Conservation (phyloP, 1,139 yeast genomes). For the Debaryomycetaceae sp. region DNA sequence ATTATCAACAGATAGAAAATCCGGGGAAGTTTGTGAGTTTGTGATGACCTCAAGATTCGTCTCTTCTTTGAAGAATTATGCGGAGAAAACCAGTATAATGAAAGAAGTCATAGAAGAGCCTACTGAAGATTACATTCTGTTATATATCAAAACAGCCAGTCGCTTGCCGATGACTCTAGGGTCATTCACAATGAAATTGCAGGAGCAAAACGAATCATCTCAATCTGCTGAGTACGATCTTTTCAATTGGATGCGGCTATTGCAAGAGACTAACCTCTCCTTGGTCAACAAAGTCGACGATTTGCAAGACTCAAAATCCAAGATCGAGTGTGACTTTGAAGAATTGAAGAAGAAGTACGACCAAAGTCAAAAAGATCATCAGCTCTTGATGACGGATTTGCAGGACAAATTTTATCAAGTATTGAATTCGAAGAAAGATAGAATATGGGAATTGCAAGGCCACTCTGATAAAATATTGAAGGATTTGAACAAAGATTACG, state of each 20-base stretch:
- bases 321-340: conserved; percentile 11
- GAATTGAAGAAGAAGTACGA: conserved; percentile 15
- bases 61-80: conserved; percentile 12
- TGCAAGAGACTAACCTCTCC: conserved; percentile 14
- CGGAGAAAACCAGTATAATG: conserved; percentile 6
- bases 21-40: neutral
- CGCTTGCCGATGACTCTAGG: conserved; percentile 25
- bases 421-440: conserved; percentile 34
- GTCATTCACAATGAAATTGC: conserved; percentile 14
- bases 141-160: conserved; percentile 21
- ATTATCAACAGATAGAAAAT: conserved; percentile 3
- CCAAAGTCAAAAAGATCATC: conserved; percentile 21
- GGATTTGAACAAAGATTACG: neutral
- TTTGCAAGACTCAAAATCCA: conserved; percentile 6
- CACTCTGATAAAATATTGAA: neutral
- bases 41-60: conserved; percentile 5
- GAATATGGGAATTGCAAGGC: conserved; percentile 27
- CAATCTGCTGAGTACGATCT: conserved; percentile 14
- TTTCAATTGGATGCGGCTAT: conserved; percentile 28
- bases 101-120: conserved; percentile 17
- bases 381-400: conserved; percentile 27
- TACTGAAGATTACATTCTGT: conserved; percentile 9
- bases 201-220: conserved; percentile 9
- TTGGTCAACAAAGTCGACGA: conserved; percentile 7
- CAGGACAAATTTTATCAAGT: conserved; percentile 36